Conservation (phyloP, 306 rosid genomes). For the Glycine soja region DNA sequence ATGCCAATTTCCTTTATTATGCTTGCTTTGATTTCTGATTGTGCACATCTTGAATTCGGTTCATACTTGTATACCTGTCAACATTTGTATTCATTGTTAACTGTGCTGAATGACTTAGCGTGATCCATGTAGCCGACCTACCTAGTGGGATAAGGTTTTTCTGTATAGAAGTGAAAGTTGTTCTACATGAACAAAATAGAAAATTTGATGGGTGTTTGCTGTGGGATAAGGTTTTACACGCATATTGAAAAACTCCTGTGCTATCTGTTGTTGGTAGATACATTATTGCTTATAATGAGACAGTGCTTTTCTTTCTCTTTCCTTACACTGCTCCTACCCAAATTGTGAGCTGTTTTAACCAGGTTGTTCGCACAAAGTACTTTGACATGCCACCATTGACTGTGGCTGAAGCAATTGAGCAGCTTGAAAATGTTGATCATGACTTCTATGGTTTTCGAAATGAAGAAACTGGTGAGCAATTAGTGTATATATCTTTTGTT, state of each 20-base stretch:
- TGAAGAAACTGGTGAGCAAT: conserved; percentile 83
- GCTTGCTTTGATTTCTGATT: conserved; percentile 18
- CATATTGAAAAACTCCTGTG: conserved; percentile 24
- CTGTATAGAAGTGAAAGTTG: conserved; percentile 3
- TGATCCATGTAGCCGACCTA: no score
- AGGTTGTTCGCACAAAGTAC: conserved; percentile 92
- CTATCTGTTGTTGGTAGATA: conserved; percentile 11
- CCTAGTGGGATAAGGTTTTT: no score
- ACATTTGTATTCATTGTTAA: not conserved
- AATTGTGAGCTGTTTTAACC: conserved; percentile 42
- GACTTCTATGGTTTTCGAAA: conserved; percentile 92
- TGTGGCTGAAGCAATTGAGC: conserved; percentile 85
- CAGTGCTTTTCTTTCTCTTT: conserved; percentile 14
- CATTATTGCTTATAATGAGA: conserved; percentile 19
- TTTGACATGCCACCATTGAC: conserved; percentile 98
- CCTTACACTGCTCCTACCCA: conserved; percentile 15
- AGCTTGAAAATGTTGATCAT: conserved; percentile 85
- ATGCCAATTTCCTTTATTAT: not conserved
- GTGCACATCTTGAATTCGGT: conserved; percentile 27
- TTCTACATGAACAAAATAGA: not conserved
- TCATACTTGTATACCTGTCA: conserved; percentile 2
- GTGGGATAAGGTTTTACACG: not conserved
- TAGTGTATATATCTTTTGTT: conserved; percentile 17
- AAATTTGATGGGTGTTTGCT: not conserved
- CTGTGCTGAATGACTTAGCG: no score